phyloP scores from a whole-genome alignment of 805 yeast genomes.

The Saccharomyces paradoxus region DNA sequence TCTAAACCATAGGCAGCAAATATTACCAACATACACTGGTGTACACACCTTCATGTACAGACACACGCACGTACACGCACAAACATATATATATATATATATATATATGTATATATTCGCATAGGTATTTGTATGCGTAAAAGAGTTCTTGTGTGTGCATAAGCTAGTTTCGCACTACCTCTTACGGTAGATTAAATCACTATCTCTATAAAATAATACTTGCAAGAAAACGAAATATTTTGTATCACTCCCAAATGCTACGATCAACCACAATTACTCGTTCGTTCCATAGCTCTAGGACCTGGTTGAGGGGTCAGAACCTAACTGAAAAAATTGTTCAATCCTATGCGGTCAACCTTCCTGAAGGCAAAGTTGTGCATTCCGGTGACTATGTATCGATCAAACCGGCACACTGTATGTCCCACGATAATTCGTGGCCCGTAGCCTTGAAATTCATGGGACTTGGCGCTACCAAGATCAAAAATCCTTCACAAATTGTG shows the following conservation, averaged over 20 bases:
- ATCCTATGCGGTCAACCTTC: slow-evolving; percentile 78
- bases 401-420: slow-evolving; percentile 95
- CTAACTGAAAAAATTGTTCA: slow-evolving; percentile 94
- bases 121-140: not conserved
- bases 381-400: slow-evolving; percentile 94
- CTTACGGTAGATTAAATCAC: not conserved
- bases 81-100: not conserved
- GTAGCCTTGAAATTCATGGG: slow-evolving; percentile 95
- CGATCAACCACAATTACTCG: slow-evolving; percentile 15
- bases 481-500: slow-evolving; percentile 84
- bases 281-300: slow-evolving; percentile 13
- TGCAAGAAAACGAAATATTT: not conserved
- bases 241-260: slow-evolving; percentile 11
- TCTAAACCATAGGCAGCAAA: not conserved
- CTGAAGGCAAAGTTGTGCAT: slow-evolving; percentile 65
- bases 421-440: slow-evolving; percentile 99
- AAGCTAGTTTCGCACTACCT: not conserved
- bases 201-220: not conserved
- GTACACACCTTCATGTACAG: not conserved
- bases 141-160: not conserved
- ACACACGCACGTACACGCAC: not conserved
- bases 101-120: not conserved
- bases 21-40: not conserved
- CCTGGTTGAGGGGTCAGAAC: slow-evolving; percentile 49
- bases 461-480: slow-evolving; percentile 77